Conservation (phyloP, 257 asterid species). For the Nicotiana paniculata region DNA sequence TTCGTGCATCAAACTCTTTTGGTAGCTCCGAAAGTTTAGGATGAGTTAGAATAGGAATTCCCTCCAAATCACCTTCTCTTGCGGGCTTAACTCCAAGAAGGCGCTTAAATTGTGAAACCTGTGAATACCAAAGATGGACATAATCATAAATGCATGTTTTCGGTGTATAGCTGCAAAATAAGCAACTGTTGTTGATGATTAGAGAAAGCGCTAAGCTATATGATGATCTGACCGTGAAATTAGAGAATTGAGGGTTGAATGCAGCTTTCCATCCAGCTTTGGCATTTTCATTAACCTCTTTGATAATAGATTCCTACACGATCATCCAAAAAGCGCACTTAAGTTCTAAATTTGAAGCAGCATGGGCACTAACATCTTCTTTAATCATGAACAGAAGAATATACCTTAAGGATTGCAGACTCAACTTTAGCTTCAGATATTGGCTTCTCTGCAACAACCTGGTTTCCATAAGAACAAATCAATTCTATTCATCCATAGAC, state of each 20-base stretch:
- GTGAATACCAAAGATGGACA: constrained; percentile 2
- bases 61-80: constrained; percentile 44
- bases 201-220: background rate
- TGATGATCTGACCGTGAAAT: constrained; percentile 58
- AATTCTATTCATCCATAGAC: background rate
- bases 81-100: constrained; percentile 77
- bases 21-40: constrained; percentile 45
- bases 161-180: background rate
- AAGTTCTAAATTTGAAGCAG: background rate
- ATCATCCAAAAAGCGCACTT: background rate
- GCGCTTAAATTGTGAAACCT: constrained; percentile 77
- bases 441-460: constrained; percentile 42
- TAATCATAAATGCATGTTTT: background rate
- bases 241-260: constrained; percentile 67
- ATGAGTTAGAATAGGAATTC: constrained; percentile 47
- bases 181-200: background rate
- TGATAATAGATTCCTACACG: constrained; percentile 56
- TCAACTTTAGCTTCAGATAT: constrained; percentile 30
- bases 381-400: background rate
- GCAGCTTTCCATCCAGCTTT: constrained; percentile 95
- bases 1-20: constrained; percentile 65
- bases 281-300: constrained; percentile 53
- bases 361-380: background rate
- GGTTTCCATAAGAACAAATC: background rate
- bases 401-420: constrained; percentile 18